A percentile compares a stretch with the other conserved stretches of the same genome.
phyloP scores from a whole-genome alignment of 257 asterid genomes.

The Primulina huaijiensis region DNA sequence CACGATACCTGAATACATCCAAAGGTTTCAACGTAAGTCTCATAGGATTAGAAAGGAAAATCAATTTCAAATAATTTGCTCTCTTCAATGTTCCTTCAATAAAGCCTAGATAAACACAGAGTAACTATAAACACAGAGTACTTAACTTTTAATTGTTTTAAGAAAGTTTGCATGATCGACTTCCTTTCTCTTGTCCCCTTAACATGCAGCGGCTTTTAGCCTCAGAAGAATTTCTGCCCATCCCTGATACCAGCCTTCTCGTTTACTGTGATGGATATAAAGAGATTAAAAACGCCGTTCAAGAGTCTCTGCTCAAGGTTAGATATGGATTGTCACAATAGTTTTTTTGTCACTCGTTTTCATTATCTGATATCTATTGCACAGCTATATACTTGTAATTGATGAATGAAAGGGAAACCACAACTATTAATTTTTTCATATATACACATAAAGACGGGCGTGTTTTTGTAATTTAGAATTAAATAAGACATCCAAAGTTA shows the following conservation, averaged over 20 bases:
- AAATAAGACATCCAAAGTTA: background rate
- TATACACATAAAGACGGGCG: background rate
- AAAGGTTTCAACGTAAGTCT: background rate
- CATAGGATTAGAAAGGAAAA: background rate
- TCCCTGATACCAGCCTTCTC: constrained; percentile 41
- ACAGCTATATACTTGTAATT: constrained; percentile 4
- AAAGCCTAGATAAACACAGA: background rate
- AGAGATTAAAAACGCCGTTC: constrained; percentile 60
- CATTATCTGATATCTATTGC: constrained; percentile 14
- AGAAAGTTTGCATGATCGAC: background rate
- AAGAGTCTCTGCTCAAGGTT: constrained; percentile 77
- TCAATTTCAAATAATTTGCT: background rate
- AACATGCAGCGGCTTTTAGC: constrained; percentile 76
- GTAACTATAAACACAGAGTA: too few relatives aligned
- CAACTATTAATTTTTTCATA: constrained; percentile 1
- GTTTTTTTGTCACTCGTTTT: constrained; percentile 19
- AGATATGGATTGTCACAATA: constrained; percentile 17
- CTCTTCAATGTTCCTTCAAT: background rate
- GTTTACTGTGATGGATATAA: constrained; percentile 32
- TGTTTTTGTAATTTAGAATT: background rate
- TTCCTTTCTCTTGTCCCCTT: constrained; percentile 1
- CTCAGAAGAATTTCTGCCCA: constrained; percentile 77
- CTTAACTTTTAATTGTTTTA: background rate
- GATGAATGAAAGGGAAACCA: background rate
- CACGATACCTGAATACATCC: background rate